These are phyloP conservation scores for Russula olivacea DNA, from an alignment of 768 basidiomycete species.

Conservation along the genomic window DNA sequence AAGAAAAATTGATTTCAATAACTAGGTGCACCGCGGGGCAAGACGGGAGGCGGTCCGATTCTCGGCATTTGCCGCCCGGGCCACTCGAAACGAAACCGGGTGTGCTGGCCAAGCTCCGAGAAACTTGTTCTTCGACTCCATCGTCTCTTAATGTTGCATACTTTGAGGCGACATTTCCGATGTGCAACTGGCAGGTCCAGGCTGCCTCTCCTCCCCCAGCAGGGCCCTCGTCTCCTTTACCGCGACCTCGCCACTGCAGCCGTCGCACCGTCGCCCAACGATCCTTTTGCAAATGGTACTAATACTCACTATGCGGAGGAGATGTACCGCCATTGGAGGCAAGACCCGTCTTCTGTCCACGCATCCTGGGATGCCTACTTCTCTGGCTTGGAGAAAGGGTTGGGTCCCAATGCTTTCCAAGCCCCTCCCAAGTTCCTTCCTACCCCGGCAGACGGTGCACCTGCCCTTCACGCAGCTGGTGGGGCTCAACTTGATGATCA, in stretches of 20 bases:
- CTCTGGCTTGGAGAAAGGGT: slow-evolving; percentile 82
- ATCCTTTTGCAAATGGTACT: slow-evolving; percentile 88
- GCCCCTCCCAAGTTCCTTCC: slow-evolving; percentile 73
- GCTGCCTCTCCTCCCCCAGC: slow-evolving; percentile 22
- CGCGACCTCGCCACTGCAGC: slow-evolving; percentile 45
- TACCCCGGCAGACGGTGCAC: slow-evolving; percentile 71
- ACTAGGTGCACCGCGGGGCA: too few relatives aligned
- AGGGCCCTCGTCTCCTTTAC: slow-evolving; percentile 24
- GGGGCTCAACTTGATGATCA: slow-evolving; percentile 87
- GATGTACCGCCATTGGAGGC: slow-evolving; percentile 90
- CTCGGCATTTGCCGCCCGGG: too few relatives aligned
- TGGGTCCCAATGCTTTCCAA: slow-evolving; percentile 78
- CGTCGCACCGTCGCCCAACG: slow-evolving; percentile 62
- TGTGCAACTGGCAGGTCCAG: slow-evolving; percentile 27
- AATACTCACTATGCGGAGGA: slow-evolving; percentile 95
- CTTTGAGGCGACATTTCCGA: slow-evolving; percentile 35
- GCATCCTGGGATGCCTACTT: slow-evolving; percentile 94
- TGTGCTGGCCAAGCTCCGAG: slow-evolving; percentile 9
- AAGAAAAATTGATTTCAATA: too few relatives aligned
- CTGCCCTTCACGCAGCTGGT: slow-evolving; percentile 59
- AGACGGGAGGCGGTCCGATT: too few relatives aligned
- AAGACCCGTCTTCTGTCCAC: slow-evolving; percentile 90
- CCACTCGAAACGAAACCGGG: too few relatives aligned
- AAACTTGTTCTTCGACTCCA: background rate
- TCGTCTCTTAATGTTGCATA: slow-evolving; percentile 23